Percentiles rank a stretch among this genome's conserved stretches.
Evolutionary conservation across 1,284 basidiomycete species (phyloP).

Genomic region (Rhodotorula sp.): DNA sequence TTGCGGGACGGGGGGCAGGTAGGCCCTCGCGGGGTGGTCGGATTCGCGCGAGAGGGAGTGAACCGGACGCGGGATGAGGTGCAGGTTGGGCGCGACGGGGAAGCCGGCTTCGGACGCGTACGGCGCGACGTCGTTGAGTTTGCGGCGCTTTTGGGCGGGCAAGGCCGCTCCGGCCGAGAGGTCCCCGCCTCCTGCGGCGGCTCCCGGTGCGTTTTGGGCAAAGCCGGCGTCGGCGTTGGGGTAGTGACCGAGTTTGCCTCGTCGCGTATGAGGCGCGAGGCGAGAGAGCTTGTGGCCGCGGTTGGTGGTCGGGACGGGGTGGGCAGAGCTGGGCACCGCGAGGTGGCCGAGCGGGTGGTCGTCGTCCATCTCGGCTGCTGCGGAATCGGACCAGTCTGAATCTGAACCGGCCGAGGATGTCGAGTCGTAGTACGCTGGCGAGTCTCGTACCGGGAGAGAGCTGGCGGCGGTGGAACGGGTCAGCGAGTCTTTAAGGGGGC

Average conservation of each 20-base stretch:
- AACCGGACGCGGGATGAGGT: constrained; percentile 22
- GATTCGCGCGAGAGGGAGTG: constrained; percentile 19
- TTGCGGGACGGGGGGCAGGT: constrained; percentile 41
- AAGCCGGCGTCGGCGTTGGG: constrained; percentile 34
- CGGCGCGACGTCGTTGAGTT: constrained; percentile 31
- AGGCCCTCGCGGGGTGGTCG: constrained; percentile 24
- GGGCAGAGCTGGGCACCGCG: not conserved
- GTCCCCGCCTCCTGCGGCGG: not conserved
- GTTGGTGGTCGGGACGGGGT: constrained; percentile 34
- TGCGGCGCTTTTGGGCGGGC: constrained; percentile 31
- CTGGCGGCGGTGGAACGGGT: not conserved
- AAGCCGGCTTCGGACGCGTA: constrained; percentile 12
- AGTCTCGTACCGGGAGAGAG: constrained; percentile 36
- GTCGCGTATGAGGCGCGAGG: constrained; percentile 31
- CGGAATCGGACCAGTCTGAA: constrained; percentile 5
- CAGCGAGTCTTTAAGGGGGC: not conserved
- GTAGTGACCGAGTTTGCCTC: constrained; percentile 41
- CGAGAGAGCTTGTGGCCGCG: constrained; percentile 43
- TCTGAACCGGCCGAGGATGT: not conserved
- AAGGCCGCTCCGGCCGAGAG: constrained; percentile 1
- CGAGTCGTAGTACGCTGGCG: constrained; percentile 34
- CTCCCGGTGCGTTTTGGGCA: constrained; percentile 5
- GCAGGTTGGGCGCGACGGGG: constrained; percentile 37
- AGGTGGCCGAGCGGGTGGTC: not conserved
- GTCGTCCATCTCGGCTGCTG: not conserved